phyloP scores from a whole-genome alignment of 2,329 filamentous ascomycete genomes.

The Emydomyces testavorans region DNA sequence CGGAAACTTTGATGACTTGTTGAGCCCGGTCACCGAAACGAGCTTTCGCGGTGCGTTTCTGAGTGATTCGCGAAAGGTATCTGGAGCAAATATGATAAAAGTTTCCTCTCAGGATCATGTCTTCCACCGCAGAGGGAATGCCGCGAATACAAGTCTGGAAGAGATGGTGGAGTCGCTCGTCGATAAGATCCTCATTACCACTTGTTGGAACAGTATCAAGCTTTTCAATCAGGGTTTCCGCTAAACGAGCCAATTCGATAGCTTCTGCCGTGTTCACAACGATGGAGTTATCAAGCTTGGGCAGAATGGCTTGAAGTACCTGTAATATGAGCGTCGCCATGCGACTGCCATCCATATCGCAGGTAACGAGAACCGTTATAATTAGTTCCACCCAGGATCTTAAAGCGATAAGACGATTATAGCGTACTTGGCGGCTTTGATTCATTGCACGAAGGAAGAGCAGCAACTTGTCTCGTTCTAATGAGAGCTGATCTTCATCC shows the following conservation, averaged over 20 bases:
- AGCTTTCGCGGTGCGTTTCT: slow-evolving; percentile 21
- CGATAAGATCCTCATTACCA: slow-evolving; percentile 53
- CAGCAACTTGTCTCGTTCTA: slow-evolving; percentile 31
- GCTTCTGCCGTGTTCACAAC: slow-evolving; percentile 58
- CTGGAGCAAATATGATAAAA: slow-evolving; percentile 89
- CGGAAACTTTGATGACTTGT: slow-evolving; percentile 65
- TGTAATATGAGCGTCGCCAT: slow-evolving; percentile 73
- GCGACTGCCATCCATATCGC: slow-evolving; percentile 61
- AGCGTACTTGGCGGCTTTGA: slow-evolving; percentile 28
- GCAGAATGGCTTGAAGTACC: slow-evolving; percentile 73
- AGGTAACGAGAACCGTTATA: slow-evolving; percentile 69
- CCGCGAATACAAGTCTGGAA: slow-evolving; percentile 79
- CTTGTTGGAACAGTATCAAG: slow-evolving; percentile 29
- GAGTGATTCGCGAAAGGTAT: slow-evolving; percentile 51
- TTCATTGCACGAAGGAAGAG: slow-evolving; percentile 34
- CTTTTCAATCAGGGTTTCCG: slow-evolving; percentile 48
- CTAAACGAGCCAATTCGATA: slow-evolving; percentile 65
- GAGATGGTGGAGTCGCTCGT: slow-evolving; percentile 80
- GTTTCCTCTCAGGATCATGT: slow-evolving; percentile 60
- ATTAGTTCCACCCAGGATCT: slow-evolving; percentile 76
- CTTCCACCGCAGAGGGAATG: slow-evolving; percentile 61
- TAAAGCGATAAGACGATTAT: slow-evolving; percentile 54
- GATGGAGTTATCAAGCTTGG: slow-evolving; percentile 70
- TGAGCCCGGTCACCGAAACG: slow-evolving; percentile 34
- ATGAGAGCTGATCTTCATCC: slow-evolving; percentile 32